These are phyloP conservation scores for Castanopsis chinensis DNA, from an alignment of 306 rosid genomes.

Conservation along the genomic window DNA sequence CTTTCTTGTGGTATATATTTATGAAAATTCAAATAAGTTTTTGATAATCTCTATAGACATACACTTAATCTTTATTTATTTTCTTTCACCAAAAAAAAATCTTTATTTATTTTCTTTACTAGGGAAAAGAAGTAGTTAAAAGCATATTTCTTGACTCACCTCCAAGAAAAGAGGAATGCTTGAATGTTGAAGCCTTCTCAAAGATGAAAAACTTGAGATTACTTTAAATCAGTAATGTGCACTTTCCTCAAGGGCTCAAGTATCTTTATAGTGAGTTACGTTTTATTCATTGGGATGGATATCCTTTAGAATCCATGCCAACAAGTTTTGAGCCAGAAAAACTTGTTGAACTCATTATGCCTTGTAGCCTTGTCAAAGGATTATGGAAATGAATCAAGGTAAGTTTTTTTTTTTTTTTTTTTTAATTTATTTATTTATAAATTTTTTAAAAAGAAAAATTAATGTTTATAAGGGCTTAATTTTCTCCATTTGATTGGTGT, in stretches of 20 bases:
- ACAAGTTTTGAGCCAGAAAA: not conserved
- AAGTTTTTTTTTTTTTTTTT: too few relatives aligned
- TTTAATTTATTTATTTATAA: fast-evolving
- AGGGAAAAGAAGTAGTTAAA: not conserved
- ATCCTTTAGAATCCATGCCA: not conserved
- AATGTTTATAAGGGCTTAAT: too few relatives aligned
- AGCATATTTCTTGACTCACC: not conserved
- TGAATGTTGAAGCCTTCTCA: too few relatives aligned
- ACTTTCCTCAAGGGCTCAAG: too few relatives aligned
- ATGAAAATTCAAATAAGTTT: too few relatives aligned
- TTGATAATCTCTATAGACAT: not conserved
- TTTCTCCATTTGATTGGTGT: not conserved
- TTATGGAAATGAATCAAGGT: not conserved
- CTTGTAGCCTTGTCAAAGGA: not conserved
- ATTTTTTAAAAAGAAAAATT: not conserved
- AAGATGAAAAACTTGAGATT: too few relatives aligned
- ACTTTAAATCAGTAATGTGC: too few relatives aligned
- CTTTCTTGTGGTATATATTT: not conserved
- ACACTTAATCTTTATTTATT: not conserved
- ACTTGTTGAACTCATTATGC: not conserved
- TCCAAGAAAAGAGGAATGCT: too few relatives aligned
- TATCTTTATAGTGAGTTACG: not conserved
- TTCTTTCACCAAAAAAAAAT: too few relatives aligned
- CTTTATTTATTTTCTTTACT: not conserved
- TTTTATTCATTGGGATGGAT: not conserved